Evolutionary conservation across 805 yeast species (phyloP).

Genomic region (Sugiyamaella smithiae): DNA sequence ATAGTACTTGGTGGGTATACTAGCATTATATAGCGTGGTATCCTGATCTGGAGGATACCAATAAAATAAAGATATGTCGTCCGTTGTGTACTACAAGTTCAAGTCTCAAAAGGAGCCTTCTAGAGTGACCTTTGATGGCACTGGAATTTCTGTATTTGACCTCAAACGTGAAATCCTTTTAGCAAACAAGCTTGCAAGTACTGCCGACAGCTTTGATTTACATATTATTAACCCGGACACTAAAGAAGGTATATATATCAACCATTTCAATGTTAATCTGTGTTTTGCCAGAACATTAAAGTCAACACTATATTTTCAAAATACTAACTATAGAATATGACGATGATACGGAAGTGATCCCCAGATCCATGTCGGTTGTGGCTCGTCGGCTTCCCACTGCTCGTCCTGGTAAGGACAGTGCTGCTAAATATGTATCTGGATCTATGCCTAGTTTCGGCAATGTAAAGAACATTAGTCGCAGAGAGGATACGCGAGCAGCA

Average conservation of each 20-base stretch:
- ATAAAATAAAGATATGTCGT: slow-evolving; percentile 57
- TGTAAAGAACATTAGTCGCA: slow-evolving; percentile 36
- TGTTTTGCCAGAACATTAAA: background rate
- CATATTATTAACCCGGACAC: slow-evolving; percentile 69
- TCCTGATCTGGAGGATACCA: background rate
- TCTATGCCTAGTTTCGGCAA: slow-evolving; percentile 37
- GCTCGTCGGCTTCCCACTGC: slow-evolving; percentile 76
- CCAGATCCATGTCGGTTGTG: slow-evolving; percentile 79
- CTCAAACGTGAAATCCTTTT: slow-evolving; percentile 84
- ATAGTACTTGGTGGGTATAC: background rate
- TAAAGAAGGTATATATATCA: slow-evolving; percentile 39
- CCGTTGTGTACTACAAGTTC: slow-evolving; percentile 83
- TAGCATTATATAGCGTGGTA: background rate
- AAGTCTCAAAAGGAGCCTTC: slow-evolving; percentile 77
- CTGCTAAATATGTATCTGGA: slow-evolving; percentile 56
- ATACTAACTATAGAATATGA: slow-evolving; percentile 51
- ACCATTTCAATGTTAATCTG: background rate
- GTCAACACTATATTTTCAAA: background rate
- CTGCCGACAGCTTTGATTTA: slow-evolving; percentile 74
- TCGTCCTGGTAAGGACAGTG: slow-evolving; percentile 48
- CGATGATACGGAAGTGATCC: slow-evolving; percentile 88
- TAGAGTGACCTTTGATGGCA: slow-evolving; percentile 87
- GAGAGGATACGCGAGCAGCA: slow-evolving; percentile 31
- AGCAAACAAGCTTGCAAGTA: slow-evolving; percentile 77
- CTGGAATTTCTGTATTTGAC: slow-evolving; percentile 94